A percentile compares a stretch with the other conserved stretches of the same genome.
Conservation (phyloP, 371 early-diverging fungal species). For the Hamiltosporidium tvaerminnensis region DNA sequence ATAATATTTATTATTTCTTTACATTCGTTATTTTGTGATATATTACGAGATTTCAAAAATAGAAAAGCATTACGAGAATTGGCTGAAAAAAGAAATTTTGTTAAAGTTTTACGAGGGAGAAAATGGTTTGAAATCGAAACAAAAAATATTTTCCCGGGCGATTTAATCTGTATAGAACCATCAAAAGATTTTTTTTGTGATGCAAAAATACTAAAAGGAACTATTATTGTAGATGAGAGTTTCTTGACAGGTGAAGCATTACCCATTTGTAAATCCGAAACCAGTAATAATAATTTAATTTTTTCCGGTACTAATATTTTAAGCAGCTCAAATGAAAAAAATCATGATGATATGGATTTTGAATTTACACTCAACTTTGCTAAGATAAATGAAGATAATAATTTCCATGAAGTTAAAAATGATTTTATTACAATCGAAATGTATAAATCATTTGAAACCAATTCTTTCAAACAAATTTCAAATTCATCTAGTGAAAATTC, state of each 20-base stretch:
- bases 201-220: slow-evolving; percentile 72
- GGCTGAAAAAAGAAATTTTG: neutral
- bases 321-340: slow-evolving; percentile 10
- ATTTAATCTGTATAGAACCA: neutral
- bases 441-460: too few species aligned
- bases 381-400: too few species aligned
- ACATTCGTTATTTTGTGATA: neutral
- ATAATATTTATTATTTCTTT: neutral
- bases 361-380: too few species aligned
- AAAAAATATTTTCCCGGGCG: slow-evolving; percentile 2
- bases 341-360: too few species aligned
- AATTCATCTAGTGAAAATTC: too few species aligned
- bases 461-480: too few species aligned
- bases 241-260: slow-evolving; percentile 92
- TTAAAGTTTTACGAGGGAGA: neutral
- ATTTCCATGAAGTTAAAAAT: too few species aligned
- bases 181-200: slow-evolving; percentile 64
- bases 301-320: slow-evolving; percentile 37
- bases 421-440: too few species aligned
- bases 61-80: neutral
- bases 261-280: slow-evolving; percentile 63
- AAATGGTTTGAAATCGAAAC: neutral
- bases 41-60: neutral
- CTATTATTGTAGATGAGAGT: slow-evolving; percentile 86
- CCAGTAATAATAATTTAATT: slow-evolving; percentile 1